Conservation (phyloP, 352 stramenopile genomes). For the Phytophthora pistaciae region DNA sequence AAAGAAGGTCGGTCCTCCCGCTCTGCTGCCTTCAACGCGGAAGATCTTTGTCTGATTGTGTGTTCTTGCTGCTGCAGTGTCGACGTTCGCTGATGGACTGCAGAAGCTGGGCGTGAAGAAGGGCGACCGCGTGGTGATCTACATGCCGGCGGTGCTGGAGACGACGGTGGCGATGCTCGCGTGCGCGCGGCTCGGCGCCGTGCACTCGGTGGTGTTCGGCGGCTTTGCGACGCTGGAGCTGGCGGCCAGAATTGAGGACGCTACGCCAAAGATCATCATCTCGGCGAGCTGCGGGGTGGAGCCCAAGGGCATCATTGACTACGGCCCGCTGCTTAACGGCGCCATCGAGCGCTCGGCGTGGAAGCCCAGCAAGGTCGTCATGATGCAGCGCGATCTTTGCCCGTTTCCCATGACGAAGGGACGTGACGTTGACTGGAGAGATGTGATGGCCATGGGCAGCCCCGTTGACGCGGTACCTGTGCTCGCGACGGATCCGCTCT, state of each 20-base stretch:
- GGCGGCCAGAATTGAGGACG: slow-evolving; percentile 85
- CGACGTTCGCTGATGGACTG: slow-evolving; percentile 68
- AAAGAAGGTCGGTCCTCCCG: slow-evolving; percentile 45
- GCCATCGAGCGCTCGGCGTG: slow-evolving; percentile 69
- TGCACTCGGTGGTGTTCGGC: slow-evolving; percentile 94
- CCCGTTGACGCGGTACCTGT: slow-evolving; percentile 58
- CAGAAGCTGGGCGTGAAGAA: slow-evolving; percentile 68
- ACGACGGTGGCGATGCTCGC: slow-evolving; percentile 97
- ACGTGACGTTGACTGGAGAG: slow-evolving; percentile 64
- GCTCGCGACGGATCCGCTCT: slow-evolving; percentile 70
- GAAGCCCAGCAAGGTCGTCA: slow-evolving; percentile 69
- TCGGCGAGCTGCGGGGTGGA: slow-evolving; percentile 78
- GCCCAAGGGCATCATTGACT: slow-evolving; percentile 78
- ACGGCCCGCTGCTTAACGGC: slow-evolving; percentile 77
- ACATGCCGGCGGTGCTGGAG: slow-evolving; percentile 98
- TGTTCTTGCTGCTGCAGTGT: slow-evolving; percentile 42
- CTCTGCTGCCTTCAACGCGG: not conserved
- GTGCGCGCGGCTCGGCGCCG: slow-evolving; percentile 95
- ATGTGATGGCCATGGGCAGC: slow-evolving; percentile 49
- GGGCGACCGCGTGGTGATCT: slow-evolving; percentile 96
- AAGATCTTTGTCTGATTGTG: not conserved
- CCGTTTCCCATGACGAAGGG: slow-evolving; percentile 51
- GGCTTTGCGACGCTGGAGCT: slow-evolving; percentile 90
- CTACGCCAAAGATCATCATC: slow-evolving; percentile 82
- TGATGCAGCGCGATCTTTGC: slow-evolving; percentile 77